A percentile compares a stretch with the other conserved stretches of the same genome.
phyloP scores from a whole-genome alignment of 345 rosid species.

The Raphanus sativus region DNA sequence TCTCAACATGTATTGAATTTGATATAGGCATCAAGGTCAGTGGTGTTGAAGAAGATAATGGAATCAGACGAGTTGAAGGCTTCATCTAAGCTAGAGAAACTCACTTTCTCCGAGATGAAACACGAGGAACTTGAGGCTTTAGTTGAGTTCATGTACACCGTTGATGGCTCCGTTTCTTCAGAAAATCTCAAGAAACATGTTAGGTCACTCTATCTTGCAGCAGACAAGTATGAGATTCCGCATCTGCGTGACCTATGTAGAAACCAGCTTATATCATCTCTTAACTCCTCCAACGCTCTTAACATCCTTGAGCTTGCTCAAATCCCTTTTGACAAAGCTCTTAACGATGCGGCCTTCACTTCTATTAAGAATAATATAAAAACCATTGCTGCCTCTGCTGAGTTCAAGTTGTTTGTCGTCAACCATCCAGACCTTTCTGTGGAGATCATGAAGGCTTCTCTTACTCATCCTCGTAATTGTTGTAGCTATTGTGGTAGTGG shows the following conservation, averaged over 20 bases:
- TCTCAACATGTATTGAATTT: not conserved
- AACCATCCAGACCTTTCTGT: not conserved
- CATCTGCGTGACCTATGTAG: not conserved
- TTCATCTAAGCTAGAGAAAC: not conserved
- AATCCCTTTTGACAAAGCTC: not conserved
- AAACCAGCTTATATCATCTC: not conserved
- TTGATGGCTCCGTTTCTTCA: not conserved
- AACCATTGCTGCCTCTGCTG: not conserved
- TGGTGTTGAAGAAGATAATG: not conserved
- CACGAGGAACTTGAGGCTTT: not conserved
- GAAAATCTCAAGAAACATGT: not conserved
- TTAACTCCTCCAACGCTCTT: not conserved
- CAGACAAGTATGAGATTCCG: not conserved
- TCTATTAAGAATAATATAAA: not conserved
- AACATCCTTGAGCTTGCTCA: not conserved
- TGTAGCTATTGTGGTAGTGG: not conserved
- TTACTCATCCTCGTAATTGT: not conserved
- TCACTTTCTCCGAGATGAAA: not conserved
- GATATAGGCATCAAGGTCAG: not conserved
- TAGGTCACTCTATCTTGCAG: not conserved
- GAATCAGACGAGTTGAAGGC: not conserved
- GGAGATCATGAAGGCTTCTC: not conserved
- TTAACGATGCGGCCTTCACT: not conserved
- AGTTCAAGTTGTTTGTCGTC: not conserved
- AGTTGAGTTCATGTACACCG: not conserved